phyloP scores from a whole-genome alignment of 768 basidiomycete species.

The Trametes punicea region DNA sequence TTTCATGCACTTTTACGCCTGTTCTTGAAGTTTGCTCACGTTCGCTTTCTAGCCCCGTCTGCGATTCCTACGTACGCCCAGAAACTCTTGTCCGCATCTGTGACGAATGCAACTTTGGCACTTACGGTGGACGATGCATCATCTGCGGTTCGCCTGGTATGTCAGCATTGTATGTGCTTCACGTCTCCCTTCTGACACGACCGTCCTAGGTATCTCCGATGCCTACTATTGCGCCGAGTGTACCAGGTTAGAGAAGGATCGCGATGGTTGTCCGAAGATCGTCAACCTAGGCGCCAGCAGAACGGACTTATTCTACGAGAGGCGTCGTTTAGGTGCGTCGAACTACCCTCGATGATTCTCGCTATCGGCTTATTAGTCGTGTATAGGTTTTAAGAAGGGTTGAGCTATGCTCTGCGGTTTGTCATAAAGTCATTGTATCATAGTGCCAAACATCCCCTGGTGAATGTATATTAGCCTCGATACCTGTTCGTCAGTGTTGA shows the following conservation, averaged over 20 bases:
- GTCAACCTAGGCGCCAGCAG: constrained; percentile 94
- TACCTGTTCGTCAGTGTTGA: too few relatives aligned
- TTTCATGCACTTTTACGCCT: background rate
- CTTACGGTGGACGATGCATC: constrained; percentile 96
- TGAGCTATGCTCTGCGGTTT: constrained; percentile 10
- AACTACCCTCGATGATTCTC: background rate
- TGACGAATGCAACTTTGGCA: constrained; percentile 99
- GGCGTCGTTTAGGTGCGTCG: constrained; percentile 71
- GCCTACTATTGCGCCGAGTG: constrained; percentile 99
- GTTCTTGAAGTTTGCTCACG: background rate
- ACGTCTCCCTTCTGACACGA: background rate
- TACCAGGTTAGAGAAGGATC: constrained; percentile 93
- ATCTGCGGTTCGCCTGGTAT: constrained; percentile 94
- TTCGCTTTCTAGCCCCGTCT: constrained; percentile 69
- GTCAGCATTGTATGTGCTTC: background rate
- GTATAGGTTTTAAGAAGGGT: constrained; percentile 67
- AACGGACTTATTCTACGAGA: constrained; percentile 90
- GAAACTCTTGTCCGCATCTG: constrained; percentile 98
- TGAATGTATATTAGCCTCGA: too few relatives aligned
- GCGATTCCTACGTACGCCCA: constrained; percentile 98
- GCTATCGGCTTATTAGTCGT: background rate
- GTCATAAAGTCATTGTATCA: background rate
- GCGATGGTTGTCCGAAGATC: constrained; percentile 98
- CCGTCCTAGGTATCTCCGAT: constrained; percentile 82
- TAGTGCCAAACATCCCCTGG: background rate